Evolutionary conservation across 495 filamentous ascomycete genomes (phyloP), one percentile per base, ranked within the genome.

Genomic region (Xylaria nigripes): DNA sequence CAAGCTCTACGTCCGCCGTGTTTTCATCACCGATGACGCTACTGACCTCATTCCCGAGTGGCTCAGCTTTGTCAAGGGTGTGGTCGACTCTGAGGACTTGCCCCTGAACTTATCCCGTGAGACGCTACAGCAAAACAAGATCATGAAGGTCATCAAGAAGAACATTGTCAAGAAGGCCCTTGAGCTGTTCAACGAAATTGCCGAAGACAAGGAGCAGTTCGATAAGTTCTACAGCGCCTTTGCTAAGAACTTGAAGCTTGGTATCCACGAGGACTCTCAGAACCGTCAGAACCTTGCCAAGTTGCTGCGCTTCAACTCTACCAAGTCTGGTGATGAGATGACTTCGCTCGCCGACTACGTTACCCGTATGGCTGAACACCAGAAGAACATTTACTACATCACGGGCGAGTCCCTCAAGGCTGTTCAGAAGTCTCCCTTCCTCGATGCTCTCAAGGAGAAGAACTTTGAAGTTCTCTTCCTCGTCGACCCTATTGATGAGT

Each of bases 101-200:
- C 93, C 93, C 56, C 84, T 98, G 66, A 98, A 98, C 82, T 75
- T 98, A 76, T 97, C 94, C 72, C 94, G 93, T 85, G 93, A 98
- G 84, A 97, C 94, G 54, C 89, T 98, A 45, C 93, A 98, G 78
- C 94, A 97, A 81, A 97, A 97, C 86, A 97, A 97, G 89, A 98
- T 98, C 81, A 95, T 98, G 93, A 98, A 98, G 85, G 93, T 98
- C 68, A 98, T 98, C 84, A 91, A 89, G 81, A 98, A 98, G 90
- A 98, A 98, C 85, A 93, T 98, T 57, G 90, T 98, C 80, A 98
- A 97, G 90, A 98, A 98, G 90, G 87, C 89, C 50, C 88, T 98
- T 48, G 93, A 98, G 81, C 89, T 98, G 74, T 98, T 98, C 85
- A 79, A 79, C 58, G 93, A 98, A 82, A 97, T 98, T 63, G 82